Conservation (phyloP, 352 stramenopile genomes). For the Hyaloperonospora arabidopsidis region DNA sequence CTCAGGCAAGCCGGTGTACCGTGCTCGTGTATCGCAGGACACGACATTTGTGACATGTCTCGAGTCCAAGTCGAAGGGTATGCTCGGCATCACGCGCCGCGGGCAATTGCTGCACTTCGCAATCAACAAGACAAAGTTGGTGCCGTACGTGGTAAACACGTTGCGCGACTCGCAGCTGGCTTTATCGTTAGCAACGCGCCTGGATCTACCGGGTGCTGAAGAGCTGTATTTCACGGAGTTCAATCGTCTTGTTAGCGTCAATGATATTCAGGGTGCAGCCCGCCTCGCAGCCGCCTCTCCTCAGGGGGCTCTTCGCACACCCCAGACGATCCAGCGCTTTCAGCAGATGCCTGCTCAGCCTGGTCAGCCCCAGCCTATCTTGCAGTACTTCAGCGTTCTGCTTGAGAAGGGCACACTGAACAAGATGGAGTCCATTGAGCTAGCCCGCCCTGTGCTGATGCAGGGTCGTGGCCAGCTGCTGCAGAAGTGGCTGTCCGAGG, state of each 20-base stretch:
- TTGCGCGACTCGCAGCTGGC: conserved; percentile 95
- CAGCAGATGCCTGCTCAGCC: conserved; percentile 96
- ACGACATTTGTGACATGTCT: conserved; percentile 95
- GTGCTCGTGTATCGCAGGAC: conserved; percentile 94
- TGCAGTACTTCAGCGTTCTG: conserved; percentile 99
- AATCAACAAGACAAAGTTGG: conserved; percentile 96
- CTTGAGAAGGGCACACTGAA: conserved; percentile 98
- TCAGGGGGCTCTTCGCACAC: conserved; percentile 90
- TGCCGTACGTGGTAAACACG: conserved; percentile 98
- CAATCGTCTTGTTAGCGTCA: conserved; percentile 88
- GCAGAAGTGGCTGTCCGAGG: conserved; percentile 99
- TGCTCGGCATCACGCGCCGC: conserved; percentile 97
- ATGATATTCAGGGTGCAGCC: conserved; percentile 77
- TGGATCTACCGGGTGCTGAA: conserved; percentile 96
- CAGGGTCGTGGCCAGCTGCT: conserved; percentile 96
- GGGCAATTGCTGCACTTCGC: conserved; percentile 95
- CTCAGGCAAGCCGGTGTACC: conserved; percentile 97
- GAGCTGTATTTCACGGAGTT: conserved; percentile 98
- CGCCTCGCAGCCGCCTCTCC: conserved; percentile 88
- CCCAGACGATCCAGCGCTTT: conserved; percentile 98
- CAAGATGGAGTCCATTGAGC: conserved; percentile 98
- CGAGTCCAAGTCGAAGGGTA: conserved; percentile 89
- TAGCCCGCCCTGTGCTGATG: conserved; percentile 95
- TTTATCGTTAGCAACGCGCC: conserved; percentile 91
- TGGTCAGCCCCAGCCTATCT: conserved; percentile 94